Evolutionary conservation across 306 rosid genomes (phyloP), one percentile per base, ranked within the genome.

Genomic region (Oemleria cerasiformis): DNA sequence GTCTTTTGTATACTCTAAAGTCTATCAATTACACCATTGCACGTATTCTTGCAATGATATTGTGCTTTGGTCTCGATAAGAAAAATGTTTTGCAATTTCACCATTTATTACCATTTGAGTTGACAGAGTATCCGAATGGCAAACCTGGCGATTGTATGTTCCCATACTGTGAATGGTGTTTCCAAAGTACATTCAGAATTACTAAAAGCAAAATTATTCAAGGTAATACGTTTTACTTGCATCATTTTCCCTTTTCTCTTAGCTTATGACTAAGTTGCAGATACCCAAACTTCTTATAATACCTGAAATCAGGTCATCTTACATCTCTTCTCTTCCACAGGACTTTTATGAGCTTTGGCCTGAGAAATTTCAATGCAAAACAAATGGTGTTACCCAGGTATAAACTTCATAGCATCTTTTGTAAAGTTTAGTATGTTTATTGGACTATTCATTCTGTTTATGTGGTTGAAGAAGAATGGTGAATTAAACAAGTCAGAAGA

Each of bases 341-440:
- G 96, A 86, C 82, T 86, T 89, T 71, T 89, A 84, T 84, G 95
- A 85, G 80, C 80, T 89, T 23, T 89, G 92, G 92, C 96, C 92
- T 47, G 83, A 89, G 78, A 88, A 86, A 68, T 89, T 89, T 76
- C 92, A 86, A 75, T 86, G 47, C 83, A 86, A 82, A 73, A 89
- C 96, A 75, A 89, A 86, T 77, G 96, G 96, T 54, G 96, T 86
- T 45, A 86, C 92, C 75, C 96, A 84, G 92, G 92, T 88, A 82
- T 65, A 54, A 75, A 71, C 44, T 43, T 43, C 48, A 9, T 43
- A 23, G 36, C 58, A 47, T 44, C 9, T 36, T 21, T 40, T 17
- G 41, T 40, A n/a, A 20, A 42, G 47, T 63, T 20, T 7, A 21
- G 53, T 13, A 64, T 6, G 43, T 64, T 64, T 19, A 43, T 21